These are phyloP conservation scores for Calonectria fujianensis DNA, from an alignment of 2,329 filamentous ascomycete species.

Conservation along the genomic window DNA sequence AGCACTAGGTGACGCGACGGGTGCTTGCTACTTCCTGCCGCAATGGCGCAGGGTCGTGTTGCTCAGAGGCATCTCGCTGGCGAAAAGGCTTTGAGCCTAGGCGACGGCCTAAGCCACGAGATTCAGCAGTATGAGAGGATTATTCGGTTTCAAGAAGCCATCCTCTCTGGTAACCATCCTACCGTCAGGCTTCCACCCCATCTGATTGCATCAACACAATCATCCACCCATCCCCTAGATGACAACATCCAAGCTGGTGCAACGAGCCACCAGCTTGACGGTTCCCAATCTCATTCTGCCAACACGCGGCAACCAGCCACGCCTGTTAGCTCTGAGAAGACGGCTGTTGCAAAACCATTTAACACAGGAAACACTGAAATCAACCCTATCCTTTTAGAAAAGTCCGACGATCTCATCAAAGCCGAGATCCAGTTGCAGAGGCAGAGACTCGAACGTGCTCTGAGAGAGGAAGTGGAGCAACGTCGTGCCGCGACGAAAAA, in stretches of 20 bases:
- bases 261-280: slow-evolving; percentile 48
- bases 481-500: slow-evolving; percentile 66
- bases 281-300: slow-evolving; percentile 60
- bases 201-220: slow-evolving; percentile 54
- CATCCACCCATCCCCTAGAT: slow-evolving; percentile 49
- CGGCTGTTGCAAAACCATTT: slow-evolving; percentile 59
- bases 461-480: slow-evolving; percentile 87
- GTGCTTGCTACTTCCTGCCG: slow-evolving; percentile 47
- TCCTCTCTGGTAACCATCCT: slow-evolving; percentile 85
- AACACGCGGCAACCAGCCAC: slow-evolving; percentile 58
- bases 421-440: slow-evolving; percentile 88
- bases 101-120: slow-evolving; percentile 73
- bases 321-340: slow-evolving; percentile 52
- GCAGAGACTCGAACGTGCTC: slow-evolving; percentile 84
- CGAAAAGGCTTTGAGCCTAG: slow-evolving; percentile 50
- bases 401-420: slow-evolving; percentile 88
- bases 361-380: slow-evolving; percentile 79
- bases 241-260: slow-evolving; percentile 45
- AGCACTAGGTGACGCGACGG: slow-evolving; percentile 49
- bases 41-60: slow-evolving; percentile 55
- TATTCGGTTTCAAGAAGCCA: slow-evolving; percentile 84
- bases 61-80: slow-evolving; percentile 43
- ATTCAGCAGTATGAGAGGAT: slow-evolving; percentile 86
- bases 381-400: slow-evolving; percentile 88
- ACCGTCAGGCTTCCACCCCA: slow-evolving; percentile 74